A percentile compares a stretch with the other conserved stretches of the same genome.
These are phyloP conservation scores for Hyphopichia khmerensis DNA, from an alignment of 1,139 yeast species.

Conservation along the genomic window DNA sequence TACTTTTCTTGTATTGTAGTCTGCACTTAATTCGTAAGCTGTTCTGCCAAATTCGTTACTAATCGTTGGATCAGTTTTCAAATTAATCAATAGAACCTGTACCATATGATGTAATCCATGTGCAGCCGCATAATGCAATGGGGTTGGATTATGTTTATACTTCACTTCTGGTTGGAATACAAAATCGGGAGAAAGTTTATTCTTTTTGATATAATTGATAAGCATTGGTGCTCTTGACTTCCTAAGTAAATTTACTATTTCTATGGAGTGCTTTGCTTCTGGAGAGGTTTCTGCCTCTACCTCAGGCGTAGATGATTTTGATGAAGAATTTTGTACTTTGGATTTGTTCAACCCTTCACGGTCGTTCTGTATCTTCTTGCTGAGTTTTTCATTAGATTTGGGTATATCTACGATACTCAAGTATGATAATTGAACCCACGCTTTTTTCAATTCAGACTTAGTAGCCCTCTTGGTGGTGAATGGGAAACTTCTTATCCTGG, in stretches of 20 bases:
- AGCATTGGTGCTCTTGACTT: conserved; percentile 80
- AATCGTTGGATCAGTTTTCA: conserved; percentile 71
- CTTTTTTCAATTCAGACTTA: conserved; percentile 71
- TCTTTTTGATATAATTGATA: conserved; percentile 57
- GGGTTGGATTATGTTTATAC: conserved; percentile 63
- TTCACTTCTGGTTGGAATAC: conserved; percentile 52
- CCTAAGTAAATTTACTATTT: conserved; percentile 58
- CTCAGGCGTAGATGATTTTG: conserved; percentile 15
- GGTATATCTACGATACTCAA: conserved; percentile 59
- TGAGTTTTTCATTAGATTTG: conserved; percentile 32
- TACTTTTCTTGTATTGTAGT: conserved; percentile 44
- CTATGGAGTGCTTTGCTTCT: conserved; percentile 53
- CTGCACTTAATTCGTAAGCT: conserved; percentile 50
- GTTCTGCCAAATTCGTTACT: conserved; percentile 57
- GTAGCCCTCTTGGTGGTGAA: conserved; percentile 92
- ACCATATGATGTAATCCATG: conserved; percentile 70
- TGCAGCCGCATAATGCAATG: conserved; percentile 76
- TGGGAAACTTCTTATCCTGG: conserved; percentile 69
- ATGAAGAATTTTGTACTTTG: conserved; percentile 20
- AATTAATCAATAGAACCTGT: conserved; percentile 56
- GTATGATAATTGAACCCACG: conserved; percentile 80
- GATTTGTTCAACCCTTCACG: conserved; percentile 17
- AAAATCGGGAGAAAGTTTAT: conserved; percentile 53
- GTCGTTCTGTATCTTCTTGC: conserved; percentile 21
- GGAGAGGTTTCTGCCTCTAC: conserved; percentile 21